phyloP scores from a whole-genome alignment of 495 filamentous ascomycete genomes.

The Cudoniella acicularis region DNA sequence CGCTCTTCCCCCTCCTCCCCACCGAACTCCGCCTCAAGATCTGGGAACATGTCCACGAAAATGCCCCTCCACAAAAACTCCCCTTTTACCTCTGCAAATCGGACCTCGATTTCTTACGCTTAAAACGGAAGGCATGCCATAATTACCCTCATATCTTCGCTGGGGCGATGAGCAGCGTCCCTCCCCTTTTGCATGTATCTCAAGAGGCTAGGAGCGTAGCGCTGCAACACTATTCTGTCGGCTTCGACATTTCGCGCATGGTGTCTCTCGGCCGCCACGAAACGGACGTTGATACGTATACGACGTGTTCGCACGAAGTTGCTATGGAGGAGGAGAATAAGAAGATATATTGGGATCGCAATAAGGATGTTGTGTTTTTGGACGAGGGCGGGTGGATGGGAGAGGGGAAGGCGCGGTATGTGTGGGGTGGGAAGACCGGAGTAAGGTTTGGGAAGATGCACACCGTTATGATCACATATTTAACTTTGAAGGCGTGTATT shows the following conservation, averaged over 20 bases:
- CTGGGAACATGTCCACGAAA: not conserved
- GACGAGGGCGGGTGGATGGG: not conserved
- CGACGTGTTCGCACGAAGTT: slow-evolving; percentile 2
- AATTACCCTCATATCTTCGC: slow-evolving; percentile 5
- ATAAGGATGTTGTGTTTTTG: not conserved
- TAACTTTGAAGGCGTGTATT: not conserved
- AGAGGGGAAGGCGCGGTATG: not conserved
- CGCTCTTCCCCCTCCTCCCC: slow-evolving; percentile 6
- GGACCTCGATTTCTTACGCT: slow-evolving; percentile 7
- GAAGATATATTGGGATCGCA: not conserved
- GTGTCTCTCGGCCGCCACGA: not conserved
- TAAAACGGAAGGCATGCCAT: slow-evolving; percentile 1
- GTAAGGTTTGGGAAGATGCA: not conserved
- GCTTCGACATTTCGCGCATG: not conserved
- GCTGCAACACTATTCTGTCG: not conserved
- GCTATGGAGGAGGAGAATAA: not conserved
- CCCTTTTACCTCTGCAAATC: slow-evolving; percentile 8
- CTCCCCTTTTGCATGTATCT: not conserved
- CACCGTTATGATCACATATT: not conserved
- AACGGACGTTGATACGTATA: slow-evolving; percentile 3
- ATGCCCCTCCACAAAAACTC: not conserved
- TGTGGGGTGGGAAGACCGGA: slow-evolving; percentile 1
- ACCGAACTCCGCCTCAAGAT: slow-evolving; percentile 8
- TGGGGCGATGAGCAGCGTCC: not conserved
- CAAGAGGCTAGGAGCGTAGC: not conserved